A percentile compares a stretch with the other conserved stretches of the same genome.
phyloP scores from a whole-genome alignment of 2,329 filamentous ascomycete species.

The Exophiala sp. region DNA sequence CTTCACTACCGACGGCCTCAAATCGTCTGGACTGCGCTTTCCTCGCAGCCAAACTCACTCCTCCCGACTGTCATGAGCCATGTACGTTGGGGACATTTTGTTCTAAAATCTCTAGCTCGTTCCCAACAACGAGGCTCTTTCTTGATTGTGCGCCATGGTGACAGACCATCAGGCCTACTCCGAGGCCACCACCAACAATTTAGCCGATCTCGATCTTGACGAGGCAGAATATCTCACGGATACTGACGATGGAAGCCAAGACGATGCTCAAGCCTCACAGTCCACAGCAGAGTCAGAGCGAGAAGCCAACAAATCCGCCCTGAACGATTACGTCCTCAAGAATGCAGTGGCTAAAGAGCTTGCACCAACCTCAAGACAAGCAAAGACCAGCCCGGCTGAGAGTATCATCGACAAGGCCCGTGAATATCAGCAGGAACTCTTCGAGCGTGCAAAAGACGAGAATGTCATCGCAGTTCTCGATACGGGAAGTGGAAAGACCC shows the following conservation, averaged over 20 bases:
- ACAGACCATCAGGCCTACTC: not conserved
- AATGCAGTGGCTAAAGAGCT: conserved; percentile 3
- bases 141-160: not conserved
- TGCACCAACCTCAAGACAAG: conserved; percentile 2
- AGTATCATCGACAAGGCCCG: conserved; percentile 71
- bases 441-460: conserved; percentile 75
- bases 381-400: conserved; percentile 52
- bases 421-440: conserved; percentile 90
- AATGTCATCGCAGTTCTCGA: conserved; percentile 79
- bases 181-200: not conserved
- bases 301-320: conserved; percentile 16
- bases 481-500: conserved; percentile 84
- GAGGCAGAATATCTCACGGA: conserved; percentile 8
- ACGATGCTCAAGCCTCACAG: not conserved
- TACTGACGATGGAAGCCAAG: conserved; percentile 7
- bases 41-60: not conserved
- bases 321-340: conserved; percentile 16
- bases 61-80: too few species aligned
- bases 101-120: not conserved
- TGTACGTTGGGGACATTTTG: not conserved
- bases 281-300: not conserved
- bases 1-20: not conserved
- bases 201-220: not conserved
- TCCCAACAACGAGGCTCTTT: not conserved
- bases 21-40: not conserved